Evolutionary conservation across 129 eudicot genomes (phyloP), one percentile per base, ranked within the genome.

Genomic region (Flaveria bidentis): DNA sequence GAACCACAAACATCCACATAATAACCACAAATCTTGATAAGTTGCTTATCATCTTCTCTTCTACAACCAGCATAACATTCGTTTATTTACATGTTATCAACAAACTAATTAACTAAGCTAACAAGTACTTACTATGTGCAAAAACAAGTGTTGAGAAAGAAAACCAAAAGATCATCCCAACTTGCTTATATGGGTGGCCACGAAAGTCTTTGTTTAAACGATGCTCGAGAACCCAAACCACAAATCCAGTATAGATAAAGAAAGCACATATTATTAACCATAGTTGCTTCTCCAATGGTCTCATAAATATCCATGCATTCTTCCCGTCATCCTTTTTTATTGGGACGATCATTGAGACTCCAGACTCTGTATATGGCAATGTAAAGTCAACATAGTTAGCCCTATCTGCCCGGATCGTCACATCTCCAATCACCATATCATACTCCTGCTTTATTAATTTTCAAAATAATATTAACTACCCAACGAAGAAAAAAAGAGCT

Each of bases 91-190:
- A 15, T 52, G 39, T 22, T 9, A 22, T 23, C 26, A 60, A 60
- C 36, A 60, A 10, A 16, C 16, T 2, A 60, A 2, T 10, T 9
- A 23, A 25, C 36, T 30, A 30, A 30, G 36, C 36, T 30, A 30
- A 30, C n/a, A 11, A 60, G 2, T 60, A 81, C 88, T 87, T 81
- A 87, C 91, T 84, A 42, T 87, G 88, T 18, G 91, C 84, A 18
- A 81, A 87, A 78, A 84, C 88, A 10, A 87, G 84, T 1, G 91
- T 87, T 53, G 87, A 86, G 85, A 86, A 83, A 18, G 90, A 83
- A 76, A 80, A 86, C 82, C 84, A 86, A 52, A 86, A 81, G 9
- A 81, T 81, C 80, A 76, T 81, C 23, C 91, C 91, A 25, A 87
- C 73, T 78, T 87, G 91, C 52, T 84, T 39, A 67, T 57, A 39